Percentiles rank a stretch among this genome's conserved stretches.
Conservation (phyloP, 768 basidiomycete genomes). For the Holtermannia corniformis region DNA sequence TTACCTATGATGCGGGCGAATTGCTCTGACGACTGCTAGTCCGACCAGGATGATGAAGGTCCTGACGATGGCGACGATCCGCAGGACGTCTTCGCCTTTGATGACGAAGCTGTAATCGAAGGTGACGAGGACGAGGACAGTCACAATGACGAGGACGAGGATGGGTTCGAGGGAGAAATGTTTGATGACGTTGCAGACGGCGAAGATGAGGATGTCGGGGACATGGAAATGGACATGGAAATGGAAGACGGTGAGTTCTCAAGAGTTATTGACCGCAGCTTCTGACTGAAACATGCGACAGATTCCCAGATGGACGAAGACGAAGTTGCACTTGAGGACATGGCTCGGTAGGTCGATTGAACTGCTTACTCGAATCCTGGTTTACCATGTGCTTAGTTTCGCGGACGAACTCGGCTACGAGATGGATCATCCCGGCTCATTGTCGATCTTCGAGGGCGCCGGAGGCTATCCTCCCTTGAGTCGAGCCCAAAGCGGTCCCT, state of each 20-base stretch:
- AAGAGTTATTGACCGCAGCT: too few species aligned
- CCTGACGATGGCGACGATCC: too few species aligned
- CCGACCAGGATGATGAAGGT: not conserved
- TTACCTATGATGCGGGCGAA: not conserved
- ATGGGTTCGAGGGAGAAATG: slow-evolving; percentile 5
- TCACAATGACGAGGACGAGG: slow-evolving; percentile 15
- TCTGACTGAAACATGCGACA: not conserved
- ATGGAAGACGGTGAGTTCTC: not conserved
- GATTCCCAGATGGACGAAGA: not conserved
- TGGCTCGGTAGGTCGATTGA: not conserved
- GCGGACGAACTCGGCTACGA: slow-evolving; percentile 5
- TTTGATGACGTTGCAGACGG: slow-evolving; percentile 12
- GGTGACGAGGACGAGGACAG: slow-evolving; percentile 17
- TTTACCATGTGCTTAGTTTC: slow-evolving; percentile 1
- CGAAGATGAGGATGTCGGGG: slow-evolving; percentile 9
- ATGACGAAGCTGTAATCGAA: not conserved
- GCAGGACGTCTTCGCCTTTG: not conserved
- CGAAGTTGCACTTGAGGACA: slow-evolving; percentile 2
- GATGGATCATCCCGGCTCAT: not conserved
- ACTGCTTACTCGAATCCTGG: not conserved
- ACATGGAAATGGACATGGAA: not conserved
- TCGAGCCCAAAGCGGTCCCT: not conserved
- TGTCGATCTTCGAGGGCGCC: not conserved
- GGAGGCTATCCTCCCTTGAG: not conserved
- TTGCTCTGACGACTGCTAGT: not conserved